Evolutionary conservation across 805 yeast species (phyloP).

Genomic region (Candida lessepsii): DNA sequence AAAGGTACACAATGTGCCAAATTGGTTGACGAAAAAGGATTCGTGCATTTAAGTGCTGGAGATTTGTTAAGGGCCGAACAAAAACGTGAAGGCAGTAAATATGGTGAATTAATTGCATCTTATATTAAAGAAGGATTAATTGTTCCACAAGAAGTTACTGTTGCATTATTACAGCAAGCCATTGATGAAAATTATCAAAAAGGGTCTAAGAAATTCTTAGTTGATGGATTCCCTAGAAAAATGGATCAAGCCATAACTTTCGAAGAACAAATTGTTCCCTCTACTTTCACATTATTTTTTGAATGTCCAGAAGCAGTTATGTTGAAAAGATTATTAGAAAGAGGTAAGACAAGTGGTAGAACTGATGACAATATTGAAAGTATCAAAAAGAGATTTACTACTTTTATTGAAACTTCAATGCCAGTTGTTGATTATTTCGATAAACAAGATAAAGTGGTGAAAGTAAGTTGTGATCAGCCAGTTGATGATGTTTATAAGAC

Average conservation of each 20-base stretch:
- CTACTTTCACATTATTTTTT: slow-evolving; percentile 69
- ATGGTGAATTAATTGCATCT: slow-evolving; percentile 80
- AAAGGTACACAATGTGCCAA: slow-evolving; percentile 95
- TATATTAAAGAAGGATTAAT: slow-evolving; percentile 85
- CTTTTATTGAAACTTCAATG: slow-evolving; percentile 84
- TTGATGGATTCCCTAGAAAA: slow-evolving; percentile 97
- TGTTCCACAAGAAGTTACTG: slow-evolving; percentile 91
- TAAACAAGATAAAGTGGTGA: slow-evolving; percentile 70
- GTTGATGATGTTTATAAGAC: slow-evolving; percentile 73
- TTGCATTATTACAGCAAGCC: slow-evolving; percentile 78
- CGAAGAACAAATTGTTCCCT: slow-evolving; percentile 72
- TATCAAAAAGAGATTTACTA: slow-evolving; percentile 82
- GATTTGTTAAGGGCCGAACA: slow-evolving; percentile 94
- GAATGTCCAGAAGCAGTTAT: slow-evolving; percentile 82
- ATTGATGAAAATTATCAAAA: slow-evolving; percentile 51
- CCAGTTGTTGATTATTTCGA: slow-evolving; percentile 89
- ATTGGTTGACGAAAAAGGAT: slow-evolving; percentile 75
- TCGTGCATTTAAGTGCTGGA: slow-evolving; percentile 93
- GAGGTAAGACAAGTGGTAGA: slow-evolving; percentile 95
- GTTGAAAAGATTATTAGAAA: slow-evolving; percentile 78
- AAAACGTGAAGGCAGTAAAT: slow-evolving; percentile 72
- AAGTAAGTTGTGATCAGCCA: slow-evolving; percentile 73
- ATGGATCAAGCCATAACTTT: slow-evolving; percentile 98
- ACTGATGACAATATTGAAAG: slow-evolving; percentile 90
- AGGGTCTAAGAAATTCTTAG: slow-evolving; percentile 67